Conservation (phyloP, 331 rosid species). For the Quercus phellos region DNA sequence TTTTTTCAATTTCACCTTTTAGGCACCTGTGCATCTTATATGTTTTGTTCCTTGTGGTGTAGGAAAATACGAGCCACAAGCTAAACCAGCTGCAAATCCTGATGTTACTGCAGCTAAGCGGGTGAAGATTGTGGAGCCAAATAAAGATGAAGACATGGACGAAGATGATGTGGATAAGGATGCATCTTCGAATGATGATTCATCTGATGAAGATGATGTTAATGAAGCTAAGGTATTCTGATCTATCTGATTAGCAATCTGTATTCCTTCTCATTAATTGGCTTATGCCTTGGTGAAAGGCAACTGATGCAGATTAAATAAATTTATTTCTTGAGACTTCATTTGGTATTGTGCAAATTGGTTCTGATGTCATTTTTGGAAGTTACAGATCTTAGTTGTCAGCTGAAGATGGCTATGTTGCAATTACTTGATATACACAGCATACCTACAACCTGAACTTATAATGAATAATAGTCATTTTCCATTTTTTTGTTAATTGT, state of each 20-base stretch:
- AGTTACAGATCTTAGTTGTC: background rate
- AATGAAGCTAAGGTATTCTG: background rate
- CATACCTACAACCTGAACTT: background rate
- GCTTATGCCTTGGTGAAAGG: background rate
- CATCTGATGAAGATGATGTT: slow-evolving; percentile 40
- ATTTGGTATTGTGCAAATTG: background rate
- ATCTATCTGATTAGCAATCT: background rate
- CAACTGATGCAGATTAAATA: background rate
- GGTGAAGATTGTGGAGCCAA: slow-evolving; percentile 26
- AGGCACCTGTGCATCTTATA: background rate
- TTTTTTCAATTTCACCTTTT: background rate
- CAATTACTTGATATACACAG: background rate
- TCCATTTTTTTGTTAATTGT: background rate
- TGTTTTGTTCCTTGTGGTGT: slow-evolving; percentile 4
- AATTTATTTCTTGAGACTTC: background rate
- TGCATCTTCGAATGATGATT: slow-evolving; percentile 27
- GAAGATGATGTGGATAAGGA: slow-evolving; percentile 24
- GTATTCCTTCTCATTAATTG: background rate
- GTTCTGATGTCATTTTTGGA: background rate
- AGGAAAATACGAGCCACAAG: slow-evolving; percentile 21
- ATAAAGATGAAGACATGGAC: slow-evolving; percentile 12
- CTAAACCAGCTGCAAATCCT: slow-evolving; percentile 12
- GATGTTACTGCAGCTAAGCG: slow-evolving; percentile 15
- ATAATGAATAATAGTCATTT: background rate
- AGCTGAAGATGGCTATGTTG: background rate